These are phyloP conservation scores for Melaleuca quinquenervia DNA, from an alignment of 345 rosid genomes.

Conservation along the genomic window DNA sequence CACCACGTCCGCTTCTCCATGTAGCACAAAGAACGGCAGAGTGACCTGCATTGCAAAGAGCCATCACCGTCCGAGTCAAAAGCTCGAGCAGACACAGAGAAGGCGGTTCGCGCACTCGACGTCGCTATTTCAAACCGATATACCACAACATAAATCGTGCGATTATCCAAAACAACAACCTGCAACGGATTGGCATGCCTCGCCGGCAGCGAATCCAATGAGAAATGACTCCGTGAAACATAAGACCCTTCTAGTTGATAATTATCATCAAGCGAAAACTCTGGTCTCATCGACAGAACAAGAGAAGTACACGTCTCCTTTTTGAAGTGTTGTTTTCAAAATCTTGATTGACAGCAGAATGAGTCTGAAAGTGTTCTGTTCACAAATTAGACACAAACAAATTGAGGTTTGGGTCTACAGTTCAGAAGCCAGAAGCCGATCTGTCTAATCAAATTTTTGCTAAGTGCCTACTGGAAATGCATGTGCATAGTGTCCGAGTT, in stretches of 20 bases:
- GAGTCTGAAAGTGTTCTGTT: background rate
- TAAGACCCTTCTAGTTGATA: too few species aligned
- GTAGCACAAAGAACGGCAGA: constrained; percentile 72
- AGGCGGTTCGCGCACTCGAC: background rate
- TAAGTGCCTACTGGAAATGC: background rate
- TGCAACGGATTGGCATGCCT: background rate
- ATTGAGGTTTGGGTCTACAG: background rate
- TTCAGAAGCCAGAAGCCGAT: background rate
- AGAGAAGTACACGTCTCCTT: background rate
- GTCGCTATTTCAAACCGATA: background rate
- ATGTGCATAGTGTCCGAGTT: background rate
- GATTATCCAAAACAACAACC: background rate
- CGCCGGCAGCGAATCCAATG: too few species aligned
- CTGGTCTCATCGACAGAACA: background rate
- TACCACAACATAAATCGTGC: background rate
- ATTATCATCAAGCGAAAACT: background rate
- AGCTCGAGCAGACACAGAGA: background rate
- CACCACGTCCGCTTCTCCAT: constrained; percentile 89
- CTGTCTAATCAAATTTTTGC: background rate
- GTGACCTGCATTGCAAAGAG: constrained; percentile 35
- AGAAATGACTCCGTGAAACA: too few species aligned
- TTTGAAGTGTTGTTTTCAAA: background rate
- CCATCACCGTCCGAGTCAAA: background rate
- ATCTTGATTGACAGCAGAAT: background rate
- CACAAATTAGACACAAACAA: background rate